Evolutionary conservation across 176 grass and related monocot genomes (phyloP).

Genomic region (Oryza punctata): DNA sequence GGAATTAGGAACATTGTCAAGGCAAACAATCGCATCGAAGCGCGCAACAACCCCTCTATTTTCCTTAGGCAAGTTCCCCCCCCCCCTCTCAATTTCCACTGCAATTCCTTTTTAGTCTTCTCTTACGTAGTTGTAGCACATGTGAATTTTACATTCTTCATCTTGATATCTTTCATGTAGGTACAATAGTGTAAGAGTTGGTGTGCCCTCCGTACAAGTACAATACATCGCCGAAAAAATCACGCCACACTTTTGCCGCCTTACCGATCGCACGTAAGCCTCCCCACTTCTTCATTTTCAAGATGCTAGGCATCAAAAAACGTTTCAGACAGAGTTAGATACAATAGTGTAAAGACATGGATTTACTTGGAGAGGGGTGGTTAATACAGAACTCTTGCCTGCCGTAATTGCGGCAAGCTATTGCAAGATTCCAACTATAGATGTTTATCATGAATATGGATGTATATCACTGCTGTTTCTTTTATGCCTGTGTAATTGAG

Average conservation of each 20-base stretch:
- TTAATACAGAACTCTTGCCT: neutral
- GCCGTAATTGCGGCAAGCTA: neutral
- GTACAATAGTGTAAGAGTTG: conserved; percentile 60
- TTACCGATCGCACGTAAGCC: conserved; percentile 83
- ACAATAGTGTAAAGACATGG: neutral
- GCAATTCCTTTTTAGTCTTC: neutral
- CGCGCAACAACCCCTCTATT: conserved; percentile 52
- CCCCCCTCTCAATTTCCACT: neutral
- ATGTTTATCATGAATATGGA: neutral
- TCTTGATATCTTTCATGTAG: conserved; percentile 38
- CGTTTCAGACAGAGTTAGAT: neutral
- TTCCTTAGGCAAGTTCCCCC: conserved; percentile 56
- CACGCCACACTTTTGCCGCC: conserved; percentile 79
- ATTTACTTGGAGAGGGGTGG: neutral
- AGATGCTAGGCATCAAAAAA: neutral
- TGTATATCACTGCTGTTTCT: neutral
- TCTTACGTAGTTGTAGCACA: neutral
- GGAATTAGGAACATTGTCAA: conserved; percentile 79
- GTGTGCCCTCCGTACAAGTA: conserved; percentile 36
- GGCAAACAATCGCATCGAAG: conserved; percentile 61
- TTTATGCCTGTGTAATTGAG: neutral
- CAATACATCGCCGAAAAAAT: conserved; percentile 39
- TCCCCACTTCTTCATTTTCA: neutral
- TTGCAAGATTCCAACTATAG: neutral
- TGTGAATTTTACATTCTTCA: neutral